Evolutionary conservation across 2,329 filamentous ascomycete species (phyloP).

Genomic region (Cladosporium sp.): DNA sequence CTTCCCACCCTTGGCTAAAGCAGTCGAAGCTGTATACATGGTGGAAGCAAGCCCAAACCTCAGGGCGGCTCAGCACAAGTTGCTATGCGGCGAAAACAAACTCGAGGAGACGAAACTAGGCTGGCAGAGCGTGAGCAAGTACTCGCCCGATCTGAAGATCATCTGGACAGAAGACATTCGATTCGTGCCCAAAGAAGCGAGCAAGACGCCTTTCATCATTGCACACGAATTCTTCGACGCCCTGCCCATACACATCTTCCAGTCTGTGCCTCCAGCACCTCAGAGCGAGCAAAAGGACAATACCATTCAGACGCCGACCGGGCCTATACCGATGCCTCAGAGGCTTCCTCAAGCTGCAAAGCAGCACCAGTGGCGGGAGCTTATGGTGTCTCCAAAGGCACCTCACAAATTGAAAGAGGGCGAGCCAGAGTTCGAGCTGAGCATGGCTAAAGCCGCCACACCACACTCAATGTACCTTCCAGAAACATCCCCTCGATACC

Average conservation of each 20-base stretch:
- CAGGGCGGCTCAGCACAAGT: slow-evolving; percentile 69
- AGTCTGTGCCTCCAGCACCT: slow-evolving; percentile 55
- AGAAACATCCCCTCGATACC: slow-evolving; percentile 74
- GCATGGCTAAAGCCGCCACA: slow-evolving; percentile 68
- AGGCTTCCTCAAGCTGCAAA: slow-evolving; percentile 33
- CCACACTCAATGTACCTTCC: slow-evolving; percentile 83
- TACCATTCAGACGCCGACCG: slow-evolving; percentile 44
- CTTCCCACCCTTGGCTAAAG: slow-evolving; percentile 72
- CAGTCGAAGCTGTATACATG: slow-evolving; percentile 84
- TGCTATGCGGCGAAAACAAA: slow-evolving; percentile 71
- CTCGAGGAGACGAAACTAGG: slow-evolving; percentile 70
- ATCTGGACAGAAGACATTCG: slow-evolving; percentile 88
- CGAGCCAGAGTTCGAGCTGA: slow-evolving; percentile 79
- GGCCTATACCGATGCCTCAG: slow-evolving; percentile 40
- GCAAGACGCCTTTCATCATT: slow-evolving; percentile 83
- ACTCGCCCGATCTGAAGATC: slow-evolving; percentile 64
- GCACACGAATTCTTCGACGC: slow-evolving; percentile 99
- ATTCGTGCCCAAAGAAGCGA: slow-evolving; percentile 63
- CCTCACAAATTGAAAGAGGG: slow-evolving; percentile 49
- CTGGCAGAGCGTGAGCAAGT: slow-evolving; percentile 70
- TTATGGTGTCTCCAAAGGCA: slow-evolving; percentile 64
- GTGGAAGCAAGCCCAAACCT: slow-evolving; percentile 87
- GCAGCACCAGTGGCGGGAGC: slow-evolving; percentile 71
- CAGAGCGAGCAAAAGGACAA: slow-evolving; percentile 30
- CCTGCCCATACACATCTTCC: slow-evolving; percentile 91